Evolutionary conservation across 1,284 basidiomycete species (phyloP).

Genomic region (Pterula multifida): DNA sequence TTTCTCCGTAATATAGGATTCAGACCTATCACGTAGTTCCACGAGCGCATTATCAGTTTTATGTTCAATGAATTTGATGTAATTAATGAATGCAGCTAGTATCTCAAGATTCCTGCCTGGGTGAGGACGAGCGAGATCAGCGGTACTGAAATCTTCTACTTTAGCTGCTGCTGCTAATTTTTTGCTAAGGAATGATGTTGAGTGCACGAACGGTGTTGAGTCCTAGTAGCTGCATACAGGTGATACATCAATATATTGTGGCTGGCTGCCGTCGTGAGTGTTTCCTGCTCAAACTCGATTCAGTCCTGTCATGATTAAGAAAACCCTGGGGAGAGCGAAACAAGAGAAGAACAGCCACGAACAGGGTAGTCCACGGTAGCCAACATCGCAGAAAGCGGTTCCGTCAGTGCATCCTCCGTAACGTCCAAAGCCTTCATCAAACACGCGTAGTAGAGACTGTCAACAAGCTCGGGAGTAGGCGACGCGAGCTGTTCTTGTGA

Average conservation of each 20-base stretch:
- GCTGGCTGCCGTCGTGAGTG: constrained; percentile 44
- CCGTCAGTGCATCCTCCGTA: constrained; percentile 44
- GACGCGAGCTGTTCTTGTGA: constrained; percentile 57
- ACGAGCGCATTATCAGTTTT: constrained; percentile 45
- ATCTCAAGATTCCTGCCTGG: constrained; percentile 58
- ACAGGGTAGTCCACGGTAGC: constrained; percentile 45
- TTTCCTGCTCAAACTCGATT: constrained; percentile 31
- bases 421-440: constrained; percentile 62
- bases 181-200: constrained; percentile 25
- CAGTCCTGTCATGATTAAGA: too few species aligned
- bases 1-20: constrained; percentile 43
- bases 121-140: constrained; percentile 66
- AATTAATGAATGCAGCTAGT: constrained; percentile 85
- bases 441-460: constrained; percentile 54
- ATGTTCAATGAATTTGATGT: constrained; percentile 80
- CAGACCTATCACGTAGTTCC: constrained; percentile 46
- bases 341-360: constrained; percentile 11
- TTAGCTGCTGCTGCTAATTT: constrained; percentile 65
- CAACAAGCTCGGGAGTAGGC: constrained; percentile 61
- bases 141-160: constrained; percentile 64
- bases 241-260: constrained; percentile 57
- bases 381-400: constrained; percentile 42
- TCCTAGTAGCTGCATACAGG: constrained; percentile 29
- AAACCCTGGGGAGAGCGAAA: too few species aligned
- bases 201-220: not conserved